Evolutionary conservation across 257 asterid genomes (phyloP).

Genomic region (Marsdenia floribunda): DNA sequence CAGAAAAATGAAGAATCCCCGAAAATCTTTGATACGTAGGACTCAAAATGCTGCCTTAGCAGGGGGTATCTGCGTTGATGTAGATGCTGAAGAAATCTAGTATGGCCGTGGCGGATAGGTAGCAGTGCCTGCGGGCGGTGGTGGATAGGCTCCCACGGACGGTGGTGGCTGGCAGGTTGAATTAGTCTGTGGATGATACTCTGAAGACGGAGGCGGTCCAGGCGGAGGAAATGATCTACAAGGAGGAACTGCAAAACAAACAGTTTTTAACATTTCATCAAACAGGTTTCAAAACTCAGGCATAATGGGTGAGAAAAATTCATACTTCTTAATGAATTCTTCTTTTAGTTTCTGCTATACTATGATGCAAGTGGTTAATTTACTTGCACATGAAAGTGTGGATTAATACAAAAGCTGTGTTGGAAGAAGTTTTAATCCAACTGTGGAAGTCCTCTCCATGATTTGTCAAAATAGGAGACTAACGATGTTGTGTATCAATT

Average conservation of each 20-base stretch:
- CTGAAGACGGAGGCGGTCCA: slow-evolving; percentile 2
- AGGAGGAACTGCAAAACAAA: slow-evolving; percentile 1
- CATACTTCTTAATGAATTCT: too few species aligned
- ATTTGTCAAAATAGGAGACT: too few species aligned
- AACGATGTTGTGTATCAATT: too few species aligned
- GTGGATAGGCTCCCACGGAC: slow-evolving; percentile 33
- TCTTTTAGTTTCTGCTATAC: too few species aligned
- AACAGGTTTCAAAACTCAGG: background rate
- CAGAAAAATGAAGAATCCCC: background rate
- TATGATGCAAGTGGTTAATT: too few species aligned
- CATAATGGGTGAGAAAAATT: too few species aligned
- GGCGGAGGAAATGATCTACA: slow-evolving; percentile 7
- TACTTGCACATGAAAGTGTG: too few species aligned
- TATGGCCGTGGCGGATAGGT: slow-evolving; percentile 8
- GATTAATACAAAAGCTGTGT: too few species aligned
- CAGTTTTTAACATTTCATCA: background rate
- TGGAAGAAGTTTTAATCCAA: too few species aligned
- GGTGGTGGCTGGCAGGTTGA: slow-evolving; percentile 22
- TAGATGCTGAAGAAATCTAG: background rate
- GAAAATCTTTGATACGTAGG: background rate
- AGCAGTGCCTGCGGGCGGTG: slow-evolving; percentile 15
- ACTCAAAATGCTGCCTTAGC: background rate
- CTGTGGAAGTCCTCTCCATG: too few species aligned
- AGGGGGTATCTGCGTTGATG: background rate
- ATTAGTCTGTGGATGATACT: slow-evolving; percentile 10